Conservation (phyloP, 2,329 filamentous ascomycete species). For the Orbilia javanica region DNA sequence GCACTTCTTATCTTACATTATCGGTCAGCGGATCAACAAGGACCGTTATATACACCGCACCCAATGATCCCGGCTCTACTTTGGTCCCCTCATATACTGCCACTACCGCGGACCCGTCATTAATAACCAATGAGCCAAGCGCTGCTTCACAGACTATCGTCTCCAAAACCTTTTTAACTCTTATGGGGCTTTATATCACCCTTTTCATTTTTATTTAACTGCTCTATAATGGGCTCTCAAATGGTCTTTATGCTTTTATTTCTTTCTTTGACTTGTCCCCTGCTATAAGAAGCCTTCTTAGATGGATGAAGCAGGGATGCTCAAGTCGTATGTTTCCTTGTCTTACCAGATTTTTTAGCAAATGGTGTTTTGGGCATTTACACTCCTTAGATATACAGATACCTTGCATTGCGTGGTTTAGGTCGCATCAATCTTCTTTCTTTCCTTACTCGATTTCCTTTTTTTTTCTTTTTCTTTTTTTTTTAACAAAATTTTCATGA, state of each 20-base stretch:
- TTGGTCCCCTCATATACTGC: background rate
- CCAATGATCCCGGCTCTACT: slow-evolving; percentile 43
- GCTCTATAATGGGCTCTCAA: background rate
- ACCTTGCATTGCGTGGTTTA: slow-evolving; percentile 41
- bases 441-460: slow-evolving; percentile 2
- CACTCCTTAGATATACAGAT: slow-evolving; percentile 33
- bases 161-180: slow-evolving; percentile 6
- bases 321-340: background rate
- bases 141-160: slow-evolving; percentile 15
- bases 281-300: background rate
- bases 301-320: background rate
- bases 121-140: slow-evolving; percentile 41
- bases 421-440: slow-evolving; percentile 32
- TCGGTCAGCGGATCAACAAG: slow-evolving; percentile 39
- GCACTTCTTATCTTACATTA: slow-evolving; percentile 47
- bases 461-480: background rate
- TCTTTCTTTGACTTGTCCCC: background rate
- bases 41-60: slow-evolving; percentile 42
- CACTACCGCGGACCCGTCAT: slow-evolving; percentile 30
- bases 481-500: background rate
- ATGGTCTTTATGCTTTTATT: background rate
- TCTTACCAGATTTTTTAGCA: background rate
- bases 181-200: slow-evolving; percentile 22
- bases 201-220: slow-evolving; percentile 30
- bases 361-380: slow-evolving; percentile 24